A percentile compares a stretch with the other conserved stretches of the same genome.
phyloP scores from a whole-genome alignment of 225 moss, liverwort and hornwort species.

The Marchantia paleacea region DNA sequence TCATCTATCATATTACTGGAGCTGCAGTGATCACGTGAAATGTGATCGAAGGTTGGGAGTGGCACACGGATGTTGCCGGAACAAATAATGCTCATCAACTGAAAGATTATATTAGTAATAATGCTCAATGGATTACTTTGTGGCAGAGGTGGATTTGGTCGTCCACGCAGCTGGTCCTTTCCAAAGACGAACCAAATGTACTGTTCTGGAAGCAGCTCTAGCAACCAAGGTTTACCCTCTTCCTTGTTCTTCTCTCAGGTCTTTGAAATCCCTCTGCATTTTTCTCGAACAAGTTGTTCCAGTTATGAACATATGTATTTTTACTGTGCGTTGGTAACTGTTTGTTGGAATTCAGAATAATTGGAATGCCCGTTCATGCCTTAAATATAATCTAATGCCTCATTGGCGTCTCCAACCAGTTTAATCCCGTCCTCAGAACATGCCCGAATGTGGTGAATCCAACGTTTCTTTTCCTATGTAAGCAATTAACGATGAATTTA shows the following conservation, averaged over 20 bases:
- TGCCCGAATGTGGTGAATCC: too few species aligned
- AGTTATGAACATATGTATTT: too few species aligned
- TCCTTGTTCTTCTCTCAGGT: not conserved
- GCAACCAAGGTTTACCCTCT: constrained; percentile 51
- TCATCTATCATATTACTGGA: not conserved
- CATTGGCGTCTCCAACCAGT: not conserved
- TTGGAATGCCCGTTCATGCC: too few species aligned
- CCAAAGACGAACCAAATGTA: constrained; percentile 60
- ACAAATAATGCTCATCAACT: not conserved
- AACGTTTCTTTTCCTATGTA: not conserved
- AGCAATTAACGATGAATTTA: not conserved
- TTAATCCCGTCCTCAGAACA: not conserved
- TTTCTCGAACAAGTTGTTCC: too few species aligned
- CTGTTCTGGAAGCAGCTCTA: constrained; percentile 73
- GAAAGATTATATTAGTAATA: not conserved
- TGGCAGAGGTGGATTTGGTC: constrained; percentile 74
- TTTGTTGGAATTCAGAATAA: too few species aligned
- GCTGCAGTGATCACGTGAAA: not conserved
- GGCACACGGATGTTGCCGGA: not conserved
- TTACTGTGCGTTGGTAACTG: not conserved
- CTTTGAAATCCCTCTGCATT: too few species aligned
- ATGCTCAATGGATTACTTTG: not conserved
- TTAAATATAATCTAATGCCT: not conserved
- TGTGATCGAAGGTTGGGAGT: not conserved
- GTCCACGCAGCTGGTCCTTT: constrained; percentile 89